Percentiles rank a stretch among this genome's conserved stretches.
phyloP scores from a whole-genome alignment of 495 filamentous ascomycete species.

The Penicillium samsonianum region DNA sequence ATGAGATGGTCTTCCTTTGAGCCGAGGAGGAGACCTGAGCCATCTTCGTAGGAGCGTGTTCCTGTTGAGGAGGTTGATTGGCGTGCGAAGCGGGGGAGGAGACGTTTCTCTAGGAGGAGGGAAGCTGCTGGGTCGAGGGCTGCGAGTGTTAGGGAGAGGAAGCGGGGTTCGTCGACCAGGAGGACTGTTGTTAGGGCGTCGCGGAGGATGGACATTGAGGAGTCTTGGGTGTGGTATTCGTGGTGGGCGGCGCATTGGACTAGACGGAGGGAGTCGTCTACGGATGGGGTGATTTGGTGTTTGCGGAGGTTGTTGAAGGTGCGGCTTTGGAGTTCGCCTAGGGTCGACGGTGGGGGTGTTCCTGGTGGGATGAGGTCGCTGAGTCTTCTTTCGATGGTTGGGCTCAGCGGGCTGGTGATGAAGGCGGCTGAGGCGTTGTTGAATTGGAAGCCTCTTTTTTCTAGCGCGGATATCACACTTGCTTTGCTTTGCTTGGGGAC shows the following conservation, averaged over 20 bases:
- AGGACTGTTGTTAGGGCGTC: conserved; percentile 45
- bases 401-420: conserved; percentile 52
- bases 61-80: conserved; percentile 39
- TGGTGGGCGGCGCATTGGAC: conserved; percentile 80
- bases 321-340: conserved; percentile 75
- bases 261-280: conserved; percentile 67
- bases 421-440: conserved; percentile 70
- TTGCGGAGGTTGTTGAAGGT: conserved; percentile 78
- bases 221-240: conserved; percentile 45
- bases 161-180: conserved; percentile 71
- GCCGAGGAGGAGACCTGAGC: conserved; percentile 64
- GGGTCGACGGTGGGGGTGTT: conserved; percentile 74
- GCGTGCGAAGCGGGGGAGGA: conserved; percentile 57
- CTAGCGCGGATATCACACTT: conserved; percentile 73
- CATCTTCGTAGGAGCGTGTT: conserved; percentile 47
- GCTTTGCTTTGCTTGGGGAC: conserved; percentile 73
- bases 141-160: conserved; percentile 84
- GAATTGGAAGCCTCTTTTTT: conserved; percentile 81
- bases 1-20: conserved; percentile 78
- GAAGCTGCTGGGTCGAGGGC: conserved; percentile 77
- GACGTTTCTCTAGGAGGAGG: conserved; percentile 73
- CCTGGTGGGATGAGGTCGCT: conserved; percentile 52
- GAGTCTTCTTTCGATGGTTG: conserved; percentile 28
- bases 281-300: conserved; percentile 69
- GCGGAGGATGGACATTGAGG: conserved; percentile 49